These are phyloP conservation scores for Scutellaria galericulata DNA, from an alignment of 257 asterid species.

Conservation along the genomic window DNA sequence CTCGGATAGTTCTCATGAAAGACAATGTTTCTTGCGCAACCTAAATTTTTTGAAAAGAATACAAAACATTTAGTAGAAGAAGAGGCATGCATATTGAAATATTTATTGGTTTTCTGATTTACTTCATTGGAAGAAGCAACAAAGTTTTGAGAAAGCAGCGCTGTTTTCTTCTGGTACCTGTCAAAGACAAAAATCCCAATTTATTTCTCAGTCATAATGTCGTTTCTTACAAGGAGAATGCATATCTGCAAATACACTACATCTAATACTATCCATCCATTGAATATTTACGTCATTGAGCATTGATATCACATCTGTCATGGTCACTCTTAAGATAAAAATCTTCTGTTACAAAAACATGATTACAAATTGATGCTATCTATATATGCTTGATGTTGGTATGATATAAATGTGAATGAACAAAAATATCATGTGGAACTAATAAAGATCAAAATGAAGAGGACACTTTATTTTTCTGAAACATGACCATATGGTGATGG, in stretches of 20 bases:
- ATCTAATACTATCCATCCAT: not conserved
- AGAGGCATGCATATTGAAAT: constrained; percentile 28
- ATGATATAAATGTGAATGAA: not conserved
- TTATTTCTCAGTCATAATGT: constrained; percentile 14
- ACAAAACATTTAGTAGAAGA: constrained; percentile 16
- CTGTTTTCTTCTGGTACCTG: constrained; percentile 62
- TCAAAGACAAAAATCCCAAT: constrained; percentile 19
- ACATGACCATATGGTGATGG: not conserved
- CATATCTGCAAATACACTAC: constrained; percentile 1
- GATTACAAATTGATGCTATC: constrained; percentile 9
- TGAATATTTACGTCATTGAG: constrained; percentile 9
- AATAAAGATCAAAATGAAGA: not conserved
- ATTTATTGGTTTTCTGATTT: constrained; percentile 33
- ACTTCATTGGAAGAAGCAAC: constrained; percentile 57
- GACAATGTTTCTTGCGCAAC: constrained; percentile 53
- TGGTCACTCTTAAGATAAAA: not conserved
- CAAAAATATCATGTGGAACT: constrained; percentile 18
- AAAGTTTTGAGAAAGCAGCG: constrained; percentile 50
- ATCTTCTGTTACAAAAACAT: not conserved
- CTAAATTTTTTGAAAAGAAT: constrained; percentile 32
- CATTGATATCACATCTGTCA: not conserved
- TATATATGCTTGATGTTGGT: not conserved
- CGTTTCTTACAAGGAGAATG: not conserved
- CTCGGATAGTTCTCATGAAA: constrained; percentile 53
- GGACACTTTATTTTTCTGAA: not conserved